Evolutionary conservation across 2,329 filamentous ascomycete species (phyloP).

Genomic region (Fusarium sp.): DNA sequence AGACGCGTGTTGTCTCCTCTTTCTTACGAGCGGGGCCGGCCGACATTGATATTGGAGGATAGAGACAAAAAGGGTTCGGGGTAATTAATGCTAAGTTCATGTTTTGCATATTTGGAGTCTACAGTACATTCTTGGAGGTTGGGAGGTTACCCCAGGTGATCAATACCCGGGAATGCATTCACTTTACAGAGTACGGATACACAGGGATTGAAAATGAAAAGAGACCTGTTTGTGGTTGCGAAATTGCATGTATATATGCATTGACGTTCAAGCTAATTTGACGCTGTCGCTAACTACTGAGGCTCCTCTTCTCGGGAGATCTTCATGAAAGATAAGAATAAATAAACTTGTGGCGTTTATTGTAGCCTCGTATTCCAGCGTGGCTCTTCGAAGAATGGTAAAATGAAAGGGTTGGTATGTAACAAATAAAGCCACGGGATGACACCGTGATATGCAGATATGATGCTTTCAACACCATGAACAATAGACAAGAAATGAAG

Average conservation of each 20-base stretch:
- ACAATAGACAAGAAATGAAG: slow-evolving; percentile 23
- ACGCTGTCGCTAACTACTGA: slow-evolving; percentile 26
- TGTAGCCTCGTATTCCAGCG: slow-evolving; percentile 21
- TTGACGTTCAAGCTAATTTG: slow-evolving; percentile 22
- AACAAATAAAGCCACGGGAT: slow-evolving; percentile 28
- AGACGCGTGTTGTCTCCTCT: slow-evolving; percentile 37
- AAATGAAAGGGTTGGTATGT: slow-evolving; percentile 24
- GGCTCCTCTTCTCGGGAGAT: slow-evolving; percentile 27
- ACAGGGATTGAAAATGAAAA: background rate
- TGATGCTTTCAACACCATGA: slow-evolving; percentile 13
- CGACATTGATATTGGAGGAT: slow-evolving; percentile 14
- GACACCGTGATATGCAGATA: slow-evolving; percentile 22
- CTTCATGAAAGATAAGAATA: slow-evolving; percentile 11
- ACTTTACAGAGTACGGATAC: background rate
- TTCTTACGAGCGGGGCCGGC: slow-evolving; percentile 22
- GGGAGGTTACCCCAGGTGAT: slow-evolving; percentile 19
- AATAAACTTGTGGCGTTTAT: slow-evolving; percentile 26
- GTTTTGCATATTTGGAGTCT: slow-evolving; percentile 23
- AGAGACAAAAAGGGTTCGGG: slow-evolving; percentile 4
- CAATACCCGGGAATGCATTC: slow-evolving; percentile 2
- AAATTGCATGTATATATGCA: slow-evolving; percentile 26
- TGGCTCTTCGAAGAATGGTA: slow-evolving; percentile 36
- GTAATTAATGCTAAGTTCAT: slow-evolving; percentile 4
- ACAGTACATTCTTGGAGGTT: slow-evolving; percentile 11
- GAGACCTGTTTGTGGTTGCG: slow-evolving; percentile 3